Conservation (phyloP, 495 filamentous ascomycete species). For the Hyaloscypha finlandica region DNA sequence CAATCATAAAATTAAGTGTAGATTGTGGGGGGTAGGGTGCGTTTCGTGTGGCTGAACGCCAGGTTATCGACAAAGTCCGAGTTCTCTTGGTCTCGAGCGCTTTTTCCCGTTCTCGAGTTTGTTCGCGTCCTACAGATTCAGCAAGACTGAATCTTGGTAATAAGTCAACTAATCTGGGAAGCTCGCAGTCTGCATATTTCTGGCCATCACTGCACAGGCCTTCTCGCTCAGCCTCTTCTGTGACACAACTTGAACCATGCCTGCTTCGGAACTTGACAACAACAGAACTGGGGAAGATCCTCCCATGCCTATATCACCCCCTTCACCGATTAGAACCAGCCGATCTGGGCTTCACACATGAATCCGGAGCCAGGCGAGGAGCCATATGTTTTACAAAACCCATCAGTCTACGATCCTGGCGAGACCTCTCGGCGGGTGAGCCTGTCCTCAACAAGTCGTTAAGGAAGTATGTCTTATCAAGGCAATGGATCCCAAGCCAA, state of each 20-base stretch:
- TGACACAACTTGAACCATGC: background rate
- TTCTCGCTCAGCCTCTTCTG: too few species aligned
- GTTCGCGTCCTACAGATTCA: too few species aligned
- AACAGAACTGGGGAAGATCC: background rate
- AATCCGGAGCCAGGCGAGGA: background rate
- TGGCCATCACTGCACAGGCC: too few species aligned
- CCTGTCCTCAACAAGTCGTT: background rate
- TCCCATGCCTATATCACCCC: background rate
- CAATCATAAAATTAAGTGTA: too few species aligned
- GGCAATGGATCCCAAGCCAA: background rate
- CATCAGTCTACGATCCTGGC: background rate
- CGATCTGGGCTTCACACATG: background rate
- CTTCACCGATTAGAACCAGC: background rate
- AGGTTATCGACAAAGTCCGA: too few species aligned
- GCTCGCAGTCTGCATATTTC: too few species aligned
- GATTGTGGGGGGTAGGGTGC: too few species aligned
- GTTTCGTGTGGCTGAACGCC: too few species aligned
- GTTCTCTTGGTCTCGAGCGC: too few species aligned
- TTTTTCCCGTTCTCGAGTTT: too few species aligned
- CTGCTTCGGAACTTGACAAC: background rate
- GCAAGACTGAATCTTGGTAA: too few species aligned
- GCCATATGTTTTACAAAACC: background rate
- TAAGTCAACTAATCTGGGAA: background rate
- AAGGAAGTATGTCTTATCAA: background rate
- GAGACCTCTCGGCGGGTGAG: background rate